A percentile compares a stretch with the other conserved stretches of the same genome.
phyloP scores from a whole-genome alignment of 306 rosid genomes.

The Cyamopsis tetragonoloba region DNA sequence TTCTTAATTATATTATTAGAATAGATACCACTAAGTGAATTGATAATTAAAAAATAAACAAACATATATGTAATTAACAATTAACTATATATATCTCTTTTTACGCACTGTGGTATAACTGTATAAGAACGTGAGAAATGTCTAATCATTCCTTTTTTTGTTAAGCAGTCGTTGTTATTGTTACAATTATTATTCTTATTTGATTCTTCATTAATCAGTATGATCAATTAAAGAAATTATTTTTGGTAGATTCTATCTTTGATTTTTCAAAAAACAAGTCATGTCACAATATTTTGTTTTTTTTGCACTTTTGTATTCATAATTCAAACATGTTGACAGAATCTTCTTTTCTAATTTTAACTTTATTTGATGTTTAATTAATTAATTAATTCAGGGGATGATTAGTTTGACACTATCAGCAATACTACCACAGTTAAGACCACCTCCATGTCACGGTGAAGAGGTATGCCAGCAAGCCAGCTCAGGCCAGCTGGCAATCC shows the following conservation, averaged over 20 bases:
- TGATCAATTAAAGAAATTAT: neutral
- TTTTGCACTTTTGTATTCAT: neutral
- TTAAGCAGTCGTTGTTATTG: no score
- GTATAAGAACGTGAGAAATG: no score
- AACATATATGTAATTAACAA: no score
- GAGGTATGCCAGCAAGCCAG: slow-evolving; percentile 61
- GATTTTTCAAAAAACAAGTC: neutral
- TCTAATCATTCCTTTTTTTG: no score
- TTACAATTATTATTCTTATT: no score
- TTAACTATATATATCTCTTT: no score
- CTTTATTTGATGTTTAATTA: neutral
- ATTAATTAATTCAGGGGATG: slow-evolving; percentile 95
- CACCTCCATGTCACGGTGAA: slow-evolving; percentile 63
- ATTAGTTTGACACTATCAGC: slow-evolving; percentile 70
- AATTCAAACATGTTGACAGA: neutral
- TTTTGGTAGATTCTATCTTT: neutral
- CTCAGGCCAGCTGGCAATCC: slow-evolving; percentile 53
- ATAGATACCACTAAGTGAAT: no score
- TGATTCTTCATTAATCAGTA: no score
- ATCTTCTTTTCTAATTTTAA: neutral
- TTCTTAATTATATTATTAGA: no score
- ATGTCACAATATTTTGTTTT: neutral
- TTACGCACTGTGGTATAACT: no score
- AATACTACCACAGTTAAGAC: slow-evolving; percentile 63
- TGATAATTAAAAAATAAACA: no score